Evolutionary conservation across 2,329 filamentous ascomycete species (phyloP).

Genomic region (Diaporthe sp.): DNA sequence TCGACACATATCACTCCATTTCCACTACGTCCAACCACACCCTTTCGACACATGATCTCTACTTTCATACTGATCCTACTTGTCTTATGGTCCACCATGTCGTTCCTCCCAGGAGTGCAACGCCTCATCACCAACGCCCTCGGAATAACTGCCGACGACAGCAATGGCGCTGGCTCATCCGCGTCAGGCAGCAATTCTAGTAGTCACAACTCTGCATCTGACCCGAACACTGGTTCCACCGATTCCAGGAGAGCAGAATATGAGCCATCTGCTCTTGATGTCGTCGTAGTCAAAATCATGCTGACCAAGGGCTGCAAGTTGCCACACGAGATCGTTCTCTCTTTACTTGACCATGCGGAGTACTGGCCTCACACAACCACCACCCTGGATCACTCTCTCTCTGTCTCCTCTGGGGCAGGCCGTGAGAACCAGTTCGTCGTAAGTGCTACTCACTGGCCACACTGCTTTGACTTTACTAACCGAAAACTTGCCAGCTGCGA

Average conservation of each 20-base stretch:
- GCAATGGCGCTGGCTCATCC: background rate
- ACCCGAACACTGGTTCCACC: background rate
- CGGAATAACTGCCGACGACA: background rate
- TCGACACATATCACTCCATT: background rate
- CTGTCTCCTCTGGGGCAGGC: background rate
- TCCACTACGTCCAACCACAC: background rate
- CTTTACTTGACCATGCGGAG: constrained; percentile 70
- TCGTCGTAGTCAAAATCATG: constrained; percentile 62
- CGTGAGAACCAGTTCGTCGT: constrained; percentile 59
- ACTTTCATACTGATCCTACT: constrained; percentile 17
- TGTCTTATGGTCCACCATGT: constrained; percentile 34
- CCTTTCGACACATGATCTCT: constrained; percentile 5
- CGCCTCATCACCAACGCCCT: constrained; percentile 5
- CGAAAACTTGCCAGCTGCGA: constrained; percentile 51
- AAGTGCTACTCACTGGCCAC: constrained; percentile 39
- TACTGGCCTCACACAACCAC: constrained; percentile 70
- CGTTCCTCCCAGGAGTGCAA: constrained; percentile 25
- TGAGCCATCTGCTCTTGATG: constrained; percentile 61
- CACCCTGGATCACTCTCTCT: constrained; percentile 44
- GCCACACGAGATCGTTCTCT: constrained; percentile 68
- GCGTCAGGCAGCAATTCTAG: background rate
- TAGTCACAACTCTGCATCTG: background rate
- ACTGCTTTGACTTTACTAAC: constrained; percentile 25
- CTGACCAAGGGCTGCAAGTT: constrained; percentile 59
- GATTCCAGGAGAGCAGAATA: constrained; percentile 14